Evolutionary conservation across 176 grass and related monocot genomes (phyloP), one percentile per base, ranked within the genome.

Genomic region (Oryza rufipogon): DNA sequence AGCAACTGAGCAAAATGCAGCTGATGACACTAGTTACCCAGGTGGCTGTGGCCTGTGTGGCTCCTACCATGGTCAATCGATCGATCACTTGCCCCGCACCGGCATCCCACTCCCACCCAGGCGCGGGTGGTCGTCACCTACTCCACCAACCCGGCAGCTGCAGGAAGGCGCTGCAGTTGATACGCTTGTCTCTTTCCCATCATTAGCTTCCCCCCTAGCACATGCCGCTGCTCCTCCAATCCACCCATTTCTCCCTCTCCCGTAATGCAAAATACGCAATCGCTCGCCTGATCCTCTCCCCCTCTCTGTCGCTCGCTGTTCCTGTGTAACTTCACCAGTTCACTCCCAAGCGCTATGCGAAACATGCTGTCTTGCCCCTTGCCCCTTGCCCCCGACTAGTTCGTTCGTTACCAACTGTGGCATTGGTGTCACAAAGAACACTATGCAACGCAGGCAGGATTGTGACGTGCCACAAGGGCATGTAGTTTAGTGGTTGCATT

Each of bases 151-250:
- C 76, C 45, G 60, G 58, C 78, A 70, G 78, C 71, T 20, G 23
- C 77, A 76, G 52, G 52, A 26, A 3, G n/a, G 23, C 70, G 11
- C 82, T 64, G 83, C 78, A 48, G 74, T 78, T 60, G 83, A 78
- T 77, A 61, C 28, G 51, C 74, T 69, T 79, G 88, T 83, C 88
- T 66, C 58, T 51, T 83, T 74, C 79, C 74, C 79, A 68, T 90
- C 56, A 86, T 78, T 76, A 64, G 72, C 71, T 38, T 41, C 7
- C 10, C 7, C 10, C 16, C 39, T 70, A 66, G 68, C 88, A 82
- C 79, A 82, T 86, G 83, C 52, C 70, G 51, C 76, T 65, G 22
- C 32, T 38, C 25, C 75, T 20, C 3, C 52, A 2, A 6, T 20
- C 22, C 4, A 0, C 15, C 22, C 7, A 48, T 11, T 46, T 5